Base-by-base conservation (phyloP, 345 rosid genomes). In the Populus deltoides region DNA sequence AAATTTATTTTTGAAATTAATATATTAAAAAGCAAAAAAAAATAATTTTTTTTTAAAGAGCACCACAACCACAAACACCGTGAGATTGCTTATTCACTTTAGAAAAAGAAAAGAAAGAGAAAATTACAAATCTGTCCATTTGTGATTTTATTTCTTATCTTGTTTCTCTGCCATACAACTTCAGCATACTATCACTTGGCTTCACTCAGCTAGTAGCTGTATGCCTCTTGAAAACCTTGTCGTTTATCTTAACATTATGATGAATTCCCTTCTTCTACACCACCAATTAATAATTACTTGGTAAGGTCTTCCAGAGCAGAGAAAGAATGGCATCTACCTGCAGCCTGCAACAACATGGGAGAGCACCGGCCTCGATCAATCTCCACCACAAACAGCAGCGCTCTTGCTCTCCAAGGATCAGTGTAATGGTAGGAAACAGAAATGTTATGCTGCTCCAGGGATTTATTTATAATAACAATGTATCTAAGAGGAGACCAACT, bases 141-240 rank as follows among this genome's bases (percentile, higher is more conserved):
- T 61, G 17, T 74, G 8, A 25, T 24, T 29, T 39, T 35, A 35
- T 76, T 13, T 70, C 85, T 82, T 78, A 86, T 86, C 89, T 65
- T 47, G 53, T 78, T 82, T 82, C 81, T 82, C 86, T 38, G 71
- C 89, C 89, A 77, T 25, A 71, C 80, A 81, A 71, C 11, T 65
- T 16, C 74, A n/a, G n/a, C 31, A 22, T 20, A 1, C 63, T 63
- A 38, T 4, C n/a, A 41, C 16, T 33, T 55, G 61, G 1, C 39
- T 59, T 13, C 41, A 11, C 22, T 68, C 57, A 25, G 24, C 31
- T 2, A 20, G 31, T 77, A 59, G 41, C 18, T 70, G 6, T 4
- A 38, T 13, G 53, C 13, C n/a, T 43, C 8, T 68, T 41, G 33
- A 36, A 33, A 33, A 5, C 68, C 31, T 29, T 10, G 22, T 33